Evolutionary conservation across 495 filamentous ascomycete genomes (phyloP), one percentile per base, ranked within the genome.

Genomic region (Neurospora sp.): DNA sequence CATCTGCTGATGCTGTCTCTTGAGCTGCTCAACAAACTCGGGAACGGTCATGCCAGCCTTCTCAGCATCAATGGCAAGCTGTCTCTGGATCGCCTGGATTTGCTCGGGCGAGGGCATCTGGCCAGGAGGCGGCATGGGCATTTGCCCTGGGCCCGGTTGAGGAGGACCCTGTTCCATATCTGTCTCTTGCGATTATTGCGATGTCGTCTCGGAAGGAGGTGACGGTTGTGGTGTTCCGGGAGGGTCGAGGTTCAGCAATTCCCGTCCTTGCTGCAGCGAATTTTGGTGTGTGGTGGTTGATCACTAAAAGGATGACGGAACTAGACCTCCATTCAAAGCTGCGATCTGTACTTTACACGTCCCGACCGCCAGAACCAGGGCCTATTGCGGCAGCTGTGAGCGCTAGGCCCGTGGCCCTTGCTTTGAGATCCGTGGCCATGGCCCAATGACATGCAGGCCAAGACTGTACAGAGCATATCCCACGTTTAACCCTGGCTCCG

Each of bases 31-130:
- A 72, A 91, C 87, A 76, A 93, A 92, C 81, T 93, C 84, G 72
- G 90, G 90, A 1, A 92, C 91, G 2, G 90, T 89, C 89, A 94
- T 87, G 76, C 92, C 92, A 76, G 89, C 86, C 83, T 88, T 90
- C 75, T 91, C 85, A 42, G 91, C 91, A 81, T 94, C 91, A 69
- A 86, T 86, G 68, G 91, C 92, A 74, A 97, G 84, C 82, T 96
- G 93, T 78, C 90, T 88, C 79, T 96, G 93, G 88, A 97, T 94
- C 27, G 85, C 85, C 37, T 87, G 88, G 73, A 97, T 91, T 84
- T 97, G 93, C 83, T 97, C 91, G 73, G 93, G 93, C 31, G 89
- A 86, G n/a, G 92, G 92, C 84, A 90, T 89, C 78, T 89, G 89
- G 39, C 87, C 78, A 53, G 80, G 80, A 45, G 73, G 75, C 61